Evolutionary conservation across 805 yeast species (phyloP).

Genomic region (Hanseniaspora mollemarum): DNA sequence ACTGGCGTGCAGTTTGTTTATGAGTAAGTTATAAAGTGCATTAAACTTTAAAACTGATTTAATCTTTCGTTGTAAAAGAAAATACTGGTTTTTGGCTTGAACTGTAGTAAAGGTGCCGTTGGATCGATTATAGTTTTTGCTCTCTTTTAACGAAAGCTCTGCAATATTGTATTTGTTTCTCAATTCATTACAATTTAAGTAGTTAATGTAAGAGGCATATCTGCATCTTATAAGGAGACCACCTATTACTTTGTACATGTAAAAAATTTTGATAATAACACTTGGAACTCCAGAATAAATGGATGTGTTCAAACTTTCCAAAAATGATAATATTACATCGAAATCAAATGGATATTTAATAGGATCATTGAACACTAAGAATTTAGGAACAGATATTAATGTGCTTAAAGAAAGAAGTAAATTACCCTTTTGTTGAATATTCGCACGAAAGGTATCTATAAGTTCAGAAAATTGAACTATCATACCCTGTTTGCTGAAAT

Average conservation of each 20-base stretch:
- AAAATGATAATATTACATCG: not conserved
- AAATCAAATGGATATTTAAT: constrained; percentile 11
- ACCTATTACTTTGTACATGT: constrained; percentile 3
- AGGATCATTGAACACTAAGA: constrained; percentile 3
- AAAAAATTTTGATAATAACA: not conserved
- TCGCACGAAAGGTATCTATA: not conserved
- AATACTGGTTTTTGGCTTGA: not conserved
- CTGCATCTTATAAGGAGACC: constrained; percentile 5
- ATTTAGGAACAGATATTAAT: constrained; percentile 1
- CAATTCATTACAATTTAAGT: not conserved
- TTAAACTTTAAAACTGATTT: not conserved
- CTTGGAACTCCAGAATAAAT: not conserved
- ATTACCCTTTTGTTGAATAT: not conserved
- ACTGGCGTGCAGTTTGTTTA: not conserved
- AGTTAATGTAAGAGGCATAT: not conserved
- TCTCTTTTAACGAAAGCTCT: not conserved
- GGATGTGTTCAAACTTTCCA: not conserved
- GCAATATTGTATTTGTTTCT: not conserved
- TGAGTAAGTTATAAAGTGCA: not conserved
- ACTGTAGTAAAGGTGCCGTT: not conserved
- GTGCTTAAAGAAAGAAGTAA: not conserved
- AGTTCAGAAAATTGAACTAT: not conserved
- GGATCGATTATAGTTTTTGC: not conserved
- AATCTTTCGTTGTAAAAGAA: not conserved
- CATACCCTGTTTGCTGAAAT: constrained; percentile 10